phyloP scores from a whole-genome alignment of 2,329 filamentous ascomycete species.

The Sporothrix schenckii region DNA sequence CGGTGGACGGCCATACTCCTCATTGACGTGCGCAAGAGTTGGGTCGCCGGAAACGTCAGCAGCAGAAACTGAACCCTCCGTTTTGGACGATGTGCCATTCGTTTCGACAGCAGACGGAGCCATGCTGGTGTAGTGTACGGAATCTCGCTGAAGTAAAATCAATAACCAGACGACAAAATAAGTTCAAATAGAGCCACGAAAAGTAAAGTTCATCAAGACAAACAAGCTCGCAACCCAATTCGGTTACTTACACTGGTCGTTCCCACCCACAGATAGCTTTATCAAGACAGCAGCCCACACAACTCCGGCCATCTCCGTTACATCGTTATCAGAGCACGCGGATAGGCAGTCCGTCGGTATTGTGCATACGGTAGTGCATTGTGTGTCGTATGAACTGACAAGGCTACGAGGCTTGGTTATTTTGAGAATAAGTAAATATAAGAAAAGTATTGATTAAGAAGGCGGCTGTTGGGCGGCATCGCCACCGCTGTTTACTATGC shows the following conservation, averaged over 20 bases:
- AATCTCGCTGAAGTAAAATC: background rate
- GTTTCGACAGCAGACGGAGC: slow-evolving; percentile 30
- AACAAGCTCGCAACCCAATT: background rate
- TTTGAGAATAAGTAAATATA: too few relatives aligned
- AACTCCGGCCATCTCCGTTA: slow-evolving; percentile 29
- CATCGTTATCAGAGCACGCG: background rate
- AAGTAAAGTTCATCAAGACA: background rate
- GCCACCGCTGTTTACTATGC: slow-evolving; percentile 1
- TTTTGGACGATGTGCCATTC: background rate
- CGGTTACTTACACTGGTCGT: slow-evolving; percentile 20
- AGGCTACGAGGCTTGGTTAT: background rate
- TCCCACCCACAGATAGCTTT: slow-evolving; percentile 23
- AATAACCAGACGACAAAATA: background rate
- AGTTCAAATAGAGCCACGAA: background rate
- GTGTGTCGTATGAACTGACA: background rate
- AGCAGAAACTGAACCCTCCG: background rate
- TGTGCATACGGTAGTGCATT: background rate
- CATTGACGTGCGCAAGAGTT: slow-evolving; percentile 31
- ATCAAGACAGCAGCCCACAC: slow-evolving; percentile 21
- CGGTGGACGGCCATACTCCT: slow-evolving; percentile 34
- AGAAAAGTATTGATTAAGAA: too few relatives aligned
- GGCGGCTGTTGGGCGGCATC: background rate
- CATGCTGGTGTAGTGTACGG: slow-evolving; percentile 15
- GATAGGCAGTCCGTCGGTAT: background rate
- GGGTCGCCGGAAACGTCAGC: slow-evolving; percentile 34